Conservation (phyloP, 2,329 filamentous ascomycete genomes). For the Neurospora sp. region DNA sequence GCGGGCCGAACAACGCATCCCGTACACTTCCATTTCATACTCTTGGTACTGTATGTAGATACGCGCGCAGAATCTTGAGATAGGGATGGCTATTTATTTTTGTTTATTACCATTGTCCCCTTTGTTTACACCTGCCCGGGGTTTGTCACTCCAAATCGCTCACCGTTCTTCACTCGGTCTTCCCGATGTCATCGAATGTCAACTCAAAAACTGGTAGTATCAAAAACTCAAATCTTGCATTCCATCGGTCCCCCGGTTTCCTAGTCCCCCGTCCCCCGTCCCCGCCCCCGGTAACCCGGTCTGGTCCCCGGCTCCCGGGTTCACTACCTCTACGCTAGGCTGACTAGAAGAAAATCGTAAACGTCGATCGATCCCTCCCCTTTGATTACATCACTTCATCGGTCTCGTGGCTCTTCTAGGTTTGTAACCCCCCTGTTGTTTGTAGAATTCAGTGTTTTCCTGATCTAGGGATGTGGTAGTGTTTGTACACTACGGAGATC, state of each 20-base stretch:
- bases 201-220: not conserved
- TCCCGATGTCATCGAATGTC: not conserved
- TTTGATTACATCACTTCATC: not conserved
- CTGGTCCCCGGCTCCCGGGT: not conserved
- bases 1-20: not conserved
- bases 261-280: not conserved
- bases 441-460: not conserved
- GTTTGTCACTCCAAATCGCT: not conserved
- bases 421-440: not conserved
- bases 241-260: not conserved
- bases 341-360: not conserved
- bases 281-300: too few relatives aligned
- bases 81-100: not conserved
- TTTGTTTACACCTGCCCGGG: not conserved
- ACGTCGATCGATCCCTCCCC: not conserved
- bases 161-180: not conserved
- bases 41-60: not conserved
- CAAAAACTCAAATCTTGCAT: not conserved
- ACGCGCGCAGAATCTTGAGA: not conserved
- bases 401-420: not conserved
- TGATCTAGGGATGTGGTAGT: not conserved
- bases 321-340: not conserved
- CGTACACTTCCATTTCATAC: not conserved
- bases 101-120: not conserved
- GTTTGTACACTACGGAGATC: not conserved